Conservation (phyloP, 257 asterid species). For the Oldenlandia corymbosa region DNA sequence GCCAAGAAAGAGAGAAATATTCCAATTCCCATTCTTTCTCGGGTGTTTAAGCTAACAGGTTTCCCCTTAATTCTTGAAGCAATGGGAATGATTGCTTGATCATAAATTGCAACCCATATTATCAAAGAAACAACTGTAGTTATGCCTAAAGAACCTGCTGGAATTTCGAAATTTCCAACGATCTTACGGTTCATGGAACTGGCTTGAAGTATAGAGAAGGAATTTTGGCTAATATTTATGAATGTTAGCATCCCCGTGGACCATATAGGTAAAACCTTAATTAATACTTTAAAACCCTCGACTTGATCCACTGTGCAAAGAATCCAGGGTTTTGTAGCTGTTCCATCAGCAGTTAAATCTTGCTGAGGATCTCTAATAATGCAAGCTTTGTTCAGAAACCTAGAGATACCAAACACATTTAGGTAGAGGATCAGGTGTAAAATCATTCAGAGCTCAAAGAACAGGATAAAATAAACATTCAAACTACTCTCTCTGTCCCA, state of each 20-base stretch:
- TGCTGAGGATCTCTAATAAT: slow-evolving; percentile 32
- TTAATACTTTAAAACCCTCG: slow-evolving; percentile 60
- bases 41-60: slow-evolving; percentile 29
- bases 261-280: slow-evolving; percentile 67
- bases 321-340: slow-evolving; percentile 47
- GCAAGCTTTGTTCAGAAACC: slow-evolving; percentile 79
- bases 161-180: slow-evolving; percentile 42
- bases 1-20: slow-evolving; percentile 51
- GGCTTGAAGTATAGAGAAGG: slow-evolving; percentile 68
- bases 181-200: slow-evolving; percentile 51
- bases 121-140: slow-evolving; percentile 35
- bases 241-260: slow-evolving; percentile 55
- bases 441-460: no score
- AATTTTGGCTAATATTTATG: slow-evolving; percentile 41
- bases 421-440: no score
- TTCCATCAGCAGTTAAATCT: slow-evolving; percentile 38
- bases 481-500: no score
- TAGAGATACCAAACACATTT: slow-evolving; percentile 8
- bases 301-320: slow-evolving; percentile 73
- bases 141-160: slow-evolving; percentile 64
- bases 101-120: slow-evolving; percentile 56
- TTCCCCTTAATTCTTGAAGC: slow-evolving; percentile 47
- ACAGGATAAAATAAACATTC: no score
- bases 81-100: slow-evolving; percentile 44
- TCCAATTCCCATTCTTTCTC: slow-evolving; percentile 61